Evolutionary conservation across 495 filamentous ascomycete species (phyloP).

Genomic region (Hypomontagnella monticulosa): DNA sequence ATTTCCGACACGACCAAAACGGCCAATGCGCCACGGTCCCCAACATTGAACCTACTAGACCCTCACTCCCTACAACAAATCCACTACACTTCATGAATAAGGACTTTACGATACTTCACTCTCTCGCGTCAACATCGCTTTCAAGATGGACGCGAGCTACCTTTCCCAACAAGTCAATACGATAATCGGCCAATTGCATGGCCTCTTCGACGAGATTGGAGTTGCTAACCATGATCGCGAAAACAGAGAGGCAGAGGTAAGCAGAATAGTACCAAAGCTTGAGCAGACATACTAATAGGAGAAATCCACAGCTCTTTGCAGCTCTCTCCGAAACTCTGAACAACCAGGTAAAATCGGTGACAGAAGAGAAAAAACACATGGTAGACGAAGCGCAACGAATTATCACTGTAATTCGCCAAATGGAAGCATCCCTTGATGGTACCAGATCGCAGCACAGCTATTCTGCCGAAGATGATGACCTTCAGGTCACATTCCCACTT

Average conservation of each 20-base stretch:
- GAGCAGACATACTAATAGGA: slow-evolving; percentile 40
- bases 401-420: slow-evolving; percentile 85
- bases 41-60: slow-evolving; percentile 8
- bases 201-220: slow-evolving; percentile 95
- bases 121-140: slow-evolving; percentile 19
- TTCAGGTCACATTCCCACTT: slow-evolving; percentile 83
- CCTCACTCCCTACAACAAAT: slow-evolving; percentile 7
- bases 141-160: slow-evolving; percentile 86
- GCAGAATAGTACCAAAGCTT: slow-evolving; percentile 36
- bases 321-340: slow-evolving; percentile 88
- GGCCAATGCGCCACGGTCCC: slow-evolving; percentile 31
- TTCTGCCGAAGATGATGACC: slow-evolving; percentile 64
- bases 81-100: slow-evolving; percentile 19
- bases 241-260: slow-evolving; percentile 83
- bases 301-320: slow-evolving; percentile 73
- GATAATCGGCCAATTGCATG: slow-evolving; percentile 89
- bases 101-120: neutral
- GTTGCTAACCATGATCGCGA: slow-evolving; percentile 90
- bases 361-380: slow-evolving; percentile 86
- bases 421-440: slow-evolving; percentile 90
- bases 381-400: slow-evolving; percentile 86
- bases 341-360: slow-evolving; percentile 81
- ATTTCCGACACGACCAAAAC: neutral
- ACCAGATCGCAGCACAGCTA: slow-evolving; percentile 66
- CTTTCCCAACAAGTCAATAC: slow-evolving; percentile 92